Evolutionary conservation across 176 grass and related monocot species (phyloP).

Genomic region (Aechmea fasciata): DNA sequence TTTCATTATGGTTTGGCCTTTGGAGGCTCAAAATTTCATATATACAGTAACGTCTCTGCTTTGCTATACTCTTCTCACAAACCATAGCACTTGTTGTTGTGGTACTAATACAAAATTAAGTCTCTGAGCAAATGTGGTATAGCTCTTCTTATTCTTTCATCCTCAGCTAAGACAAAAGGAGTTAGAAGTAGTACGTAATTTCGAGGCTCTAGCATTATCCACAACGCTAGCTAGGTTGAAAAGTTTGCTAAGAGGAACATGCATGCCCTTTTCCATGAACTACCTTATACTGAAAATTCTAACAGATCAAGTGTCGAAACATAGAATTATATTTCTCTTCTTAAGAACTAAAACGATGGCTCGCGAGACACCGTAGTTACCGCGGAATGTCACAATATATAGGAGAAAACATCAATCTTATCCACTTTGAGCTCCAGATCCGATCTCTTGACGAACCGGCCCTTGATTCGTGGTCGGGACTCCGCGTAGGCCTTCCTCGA

Average conservation of each 20-base stretch:
- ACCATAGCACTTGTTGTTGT: too few relatives aligned
- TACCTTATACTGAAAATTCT: neutral
- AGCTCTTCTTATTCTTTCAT: too few relatives aligned
- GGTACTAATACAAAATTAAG: too few relatives aligned
- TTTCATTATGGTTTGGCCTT: too few relatives aligned
- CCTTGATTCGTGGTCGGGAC: slow-evolving; percentile 45
- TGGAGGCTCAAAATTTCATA: too few relatives aligned
- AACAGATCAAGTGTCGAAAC: neutral
- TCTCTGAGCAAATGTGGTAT: too few relatives aligned
- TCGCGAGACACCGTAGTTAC: slow-evolving; percentile 28
- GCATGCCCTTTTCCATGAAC: neutral
- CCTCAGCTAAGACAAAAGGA: too few relatives aligned
- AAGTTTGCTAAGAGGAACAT: neutral
- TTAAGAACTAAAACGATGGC: slow-evolving; percentile 33
- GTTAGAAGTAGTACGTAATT: too few relatives aligned
- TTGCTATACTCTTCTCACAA: too few relatives aligned
- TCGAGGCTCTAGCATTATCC: neutral
- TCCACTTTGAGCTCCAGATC: slow-evolving; percentile 46
- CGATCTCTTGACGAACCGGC: slow-evolving; percentile 52
- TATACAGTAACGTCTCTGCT: too few relatives aligned
- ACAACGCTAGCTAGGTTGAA: neutral
- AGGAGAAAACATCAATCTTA: slow-evolving; percentile 37
- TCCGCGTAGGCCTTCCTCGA: slow-evolving; percentile 55
- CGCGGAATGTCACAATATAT: slow-evolving; percentile 27
- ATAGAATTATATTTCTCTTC: slow-evolving; percentile 8